Conservation (phyloP, 306 rosid species). For the Inga oerstediana region DNA sequence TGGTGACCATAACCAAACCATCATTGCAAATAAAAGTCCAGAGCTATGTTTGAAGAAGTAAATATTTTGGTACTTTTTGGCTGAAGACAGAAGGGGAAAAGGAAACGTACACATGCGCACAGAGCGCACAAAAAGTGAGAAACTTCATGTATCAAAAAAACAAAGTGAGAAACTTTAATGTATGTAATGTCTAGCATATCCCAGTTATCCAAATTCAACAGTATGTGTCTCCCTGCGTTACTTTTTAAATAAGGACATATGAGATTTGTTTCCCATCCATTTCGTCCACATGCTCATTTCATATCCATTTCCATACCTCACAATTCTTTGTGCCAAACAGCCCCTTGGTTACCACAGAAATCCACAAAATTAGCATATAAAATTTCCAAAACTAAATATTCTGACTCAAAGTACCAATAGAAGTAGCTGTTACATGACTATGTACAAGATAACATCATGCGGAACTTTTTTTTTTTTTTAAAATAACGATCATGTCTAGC, state of each 20-base stretch:
- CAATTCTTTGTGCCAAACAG: not conserved
- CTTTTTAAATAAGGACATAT: not conserved
- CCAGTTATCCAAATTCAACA: not conserved
- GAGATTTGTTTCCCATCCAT: too few species aligned
- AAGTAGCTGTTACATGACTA: slow-evolving; percentile 10
- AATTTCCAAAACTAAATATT: slow-evolving; percentile 15
- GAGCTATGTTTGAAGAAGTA: not conserved
- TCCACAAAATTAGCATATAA: slow-evolving; percentile 6
- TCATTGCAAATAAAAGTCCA: slow-evolving; percentile 3
- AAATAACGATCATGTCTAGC: not conserved
- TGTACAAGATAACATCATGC: slow-evolving; percentile 8
- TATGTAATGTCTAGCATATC: not conserved
- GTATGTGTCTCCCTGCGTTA: not conserved
- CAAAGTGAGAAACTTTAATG: not conserved
- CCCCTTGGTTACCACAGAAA: not conserved
- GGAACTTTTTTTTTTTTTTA: not conserved
- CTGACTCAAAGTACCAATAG: not conserved
- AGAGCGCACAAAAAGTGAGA: not conserved
- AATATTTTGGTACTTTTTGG: not conserved
- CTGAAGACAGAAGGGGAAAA: not conserved
- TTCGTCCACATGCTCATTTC: not conserved
- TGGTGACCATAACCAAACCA: not conserved
- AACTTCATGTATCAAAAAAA: too few species aligned
- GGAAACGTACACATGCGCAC: not conserved
- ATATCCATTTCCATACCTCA: not conserved